Conservation (phyloP, 2,329 filamentous ascomycete species). For the Geosmithia morbida region DNA sequence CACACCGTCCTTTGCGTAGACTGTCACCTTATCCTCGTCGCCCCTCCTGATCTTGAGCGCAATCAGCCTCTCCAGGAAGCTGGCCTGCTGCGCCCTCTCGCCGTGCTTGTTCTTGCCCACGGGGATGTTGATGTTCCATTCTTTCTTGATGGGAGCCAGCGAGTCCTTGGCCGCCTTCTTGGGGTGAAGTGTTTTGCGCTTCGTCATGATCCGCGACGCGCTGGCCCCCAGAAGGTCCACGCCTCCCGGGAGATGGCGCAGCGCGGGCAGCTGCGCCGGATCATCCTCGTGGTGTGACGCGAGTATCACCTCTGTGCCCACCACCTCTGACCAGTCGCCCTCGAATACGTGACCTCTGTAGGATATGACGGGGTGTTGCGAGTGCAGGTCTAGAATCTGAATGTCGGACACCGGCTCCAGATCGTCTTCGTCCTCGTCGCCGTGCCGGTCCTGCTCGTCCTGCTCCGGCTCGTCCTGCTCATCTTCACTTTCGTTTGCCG, state of each 20-base stretch:
- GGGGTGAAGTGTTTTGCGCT: slow-evolving; percentile 43
- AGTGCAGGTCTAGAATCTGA: slow-evolving; percentile 75
- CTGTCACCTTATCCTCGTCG: slow-evolving; percentile 50
- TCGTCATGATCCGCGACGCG: slow-evolving; percentile 54
- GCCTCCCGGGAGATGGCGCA: slow-evolving; percentile 37
- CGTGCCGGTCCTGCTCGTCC: neutral
- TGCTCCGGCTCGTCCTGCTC: neutral
- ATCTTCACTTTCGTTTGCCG: neutral
- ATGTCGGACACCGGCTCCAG: slow-evolving; percentile 25
- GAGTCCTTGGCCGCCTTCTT: slow-evolving; percentile 19
- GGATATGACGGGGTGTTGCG: slow-evolving; percentile 59
- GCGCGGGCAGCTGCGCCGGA: slow-evolving; percentile 20
- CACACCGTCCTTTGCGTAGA: slow-evolving; percentile 32
- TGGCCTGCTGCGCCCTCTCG: slow-evolving; percentile 29
- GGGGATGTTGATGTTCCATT: slow-evolving; percentile 30
- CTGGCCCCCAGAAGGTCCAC: slow-evolving; percentile 62
- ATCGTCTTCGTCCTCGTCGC: slow-evolving; percentile 6
- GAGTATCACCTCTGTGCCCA: slow-evolving; percentile 76
- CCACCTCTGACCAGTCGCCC: slow-evolving; percentile 67
- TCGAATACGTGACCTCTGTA: slow-evolving; percentile 68
- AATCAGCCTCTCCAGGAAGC: slow-evolving; percentile 53
- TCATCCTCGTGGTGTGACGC: slow-evolving; percentile 20
- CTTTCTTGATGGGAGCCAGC: slow-evolving; percentile 22
- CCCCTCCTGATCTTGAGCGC: slow-evolving; percentile 48
- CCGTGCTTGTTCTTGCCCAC: slow-evolving; percentile 29